phyloP scores from a whole-genome alignment of 805 yeast genomes.

The Saturnispora diversa region DNA sequence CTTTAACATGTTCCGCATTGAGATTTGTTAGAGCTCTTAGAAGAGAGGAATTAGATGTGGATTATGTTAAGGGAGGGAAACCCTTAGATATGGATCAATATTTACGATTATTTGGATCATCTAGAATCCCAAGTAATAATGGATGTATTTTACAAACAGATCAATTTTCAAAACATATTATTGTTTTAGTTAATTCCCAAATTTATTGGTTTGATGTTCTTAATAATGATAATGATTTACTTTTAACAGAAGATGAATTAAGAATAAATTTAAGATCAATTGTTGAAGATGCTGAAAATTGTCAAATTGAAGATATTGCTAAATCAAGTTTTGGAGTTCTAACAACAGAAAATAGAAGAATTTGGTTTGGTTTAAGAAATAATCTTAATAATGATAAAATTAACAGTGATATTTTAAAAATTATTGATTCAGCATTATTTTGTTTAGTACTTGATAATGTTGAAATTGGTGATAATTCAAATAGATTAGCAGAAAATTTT shows the following conservation, averaged over 20 bases:
- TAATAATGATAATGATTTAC: slow-evolving; percentile 61
- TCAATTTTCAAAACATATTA: slow-evolving; percentile 64
- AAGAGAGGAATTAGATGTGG: slow-evolving; percentile 65
- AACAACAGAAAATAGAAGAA: slow-evolving; percentile 81
- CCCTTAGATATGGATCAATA: slow-evolving; percentile 90
- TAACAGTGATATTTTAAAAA: slow-evolving; percentile 63
- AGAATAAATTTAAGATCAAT: slow-evolving; percentile 68
- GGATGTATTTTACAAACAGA: slow-evolving; percentile 88
- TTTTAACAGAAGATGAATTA: slow-evolving; percentile 68
- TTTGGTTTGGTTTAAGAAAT: slow-evolving; percentile 75
- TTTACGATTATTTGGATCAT: slow-evolving; percentile 75
- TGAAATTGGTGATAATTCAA: slow-evolving; percentile 48
- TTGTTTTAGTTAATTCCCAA: slow-evolving; percentile 77
- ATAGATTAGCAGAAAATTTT: slow-evolving; percentile 72
- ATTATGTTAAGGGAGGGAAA: slow-evolving; percentile 49
- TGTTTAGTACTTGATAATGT: slow-evolving; percentile 78
- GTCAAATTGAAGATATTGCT: slow-evolving; percentile 51
- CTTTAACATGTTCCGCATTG: slow-evolving; percentile 66
- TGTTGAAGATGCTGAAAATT: slow-evolving; percentile 57
- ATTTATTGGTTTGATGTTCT: slow-evolving; percentile 93
- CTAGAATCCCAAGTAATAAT: slow-evolving; percentile 72
- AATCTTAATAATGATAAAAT: slow-evolving; percentile 36
- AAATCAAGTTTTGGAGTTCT: slow-evolving; percentile 80
- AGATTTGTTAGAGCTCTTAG: slow-evolving; percentile 76
- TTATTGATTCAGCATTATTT: slow-evolving; percentile 76